Base-by-base conservation (phyloP, 116 monocot genomes). In the Zostera marina region DNA sequence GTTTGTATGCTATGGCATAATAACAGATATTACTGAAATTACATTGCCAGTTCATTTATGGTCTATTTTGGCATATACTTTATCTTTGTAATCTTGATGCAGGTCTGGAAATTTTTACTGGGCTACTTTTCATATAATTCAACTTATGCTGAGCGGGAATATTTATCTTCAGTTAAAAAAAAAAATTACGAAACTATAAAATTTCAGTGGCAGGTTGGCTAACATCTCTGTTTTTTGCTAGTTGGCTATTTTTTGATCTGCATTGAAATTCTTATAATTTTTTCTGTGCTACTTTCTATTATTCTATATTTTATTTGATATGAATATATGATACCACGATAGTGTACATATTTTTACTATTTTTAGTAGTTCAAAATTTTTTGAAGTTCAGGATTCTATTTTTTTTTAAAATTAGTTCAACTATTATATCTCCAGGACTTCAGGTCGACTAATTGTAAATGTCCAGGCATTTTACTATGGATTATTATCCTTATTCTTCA, bases 31-130 rank as follows among this genome's bases (percentile, higher is more conserved):
- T 12, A 23, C 22, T 24, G 12, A 22, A 22, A 22, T 53, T 53
- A 53, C 12, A 11, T 53, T 53, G 15, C 48, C 1, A 48, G 11
- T 48, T n/a, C 25, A 48, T 49, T 32, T 38, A 22, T 23, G 47
- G n/a, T 16, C 22, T 55, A 44, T 8, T 43, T 44, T 56, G 41
- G 22, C 41, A 11, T 60, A 58, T 17, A n/a, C n/a, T 62, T 42
- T 25, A 6, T 21, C 42, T 14, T 49, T 56, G 7, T 11, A 48
- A 22, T 48, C 12, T 44, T 63, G 26, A 46, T 64, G 41, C 69
- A 96, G 96, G 85, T 87, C 41, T 96, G 96, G 96, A 85, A 77
- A 73, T 78, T 96, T 67, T 69, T 89, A 69, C 67, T 96, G 77
- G 96, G 89, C 39, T 78, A 80, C 53, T 68, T 77, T 75, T 71